Percentiles rank a stretch among this genome's conserved stretches.
These are phyloP conservation scores for Circinella minor DNA, from an alignment of 371 early-diverging fungal species.

Conservation along the genomic window DNA sequence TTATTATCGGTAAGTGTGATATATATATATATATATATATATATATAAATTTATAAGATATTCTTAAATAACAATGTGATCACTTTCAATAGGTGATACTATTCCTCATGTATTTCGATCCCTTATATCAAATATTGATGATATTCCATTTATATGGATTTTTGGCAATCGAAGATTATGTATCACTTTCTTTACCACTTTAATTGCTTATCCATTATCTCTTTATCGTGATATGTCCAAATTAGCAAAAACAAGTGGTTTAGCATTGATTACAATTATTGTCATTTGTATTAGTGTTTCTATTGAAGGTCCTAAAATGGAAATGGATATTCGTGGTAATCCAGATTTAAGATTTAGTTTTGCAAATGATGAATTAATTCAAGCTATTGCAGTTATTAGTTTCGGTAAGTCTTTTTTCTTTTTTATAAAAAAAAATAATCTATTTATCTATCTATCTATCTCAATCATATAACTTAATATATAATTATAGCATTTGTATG, in stretches of 20 bases:
- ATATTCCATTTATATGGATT: slow-evolving; percentile 55
- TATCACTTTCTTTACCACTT: slow-evolving; percentile 69
- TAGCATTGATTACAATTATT: slow-evolving; percentile 76
- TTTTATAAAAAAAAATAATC: too few relatives aligned
- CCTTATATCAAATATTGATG: slow-evolving; percentile 61
- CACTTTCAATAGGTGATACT: slow-evolving; percentile 67
- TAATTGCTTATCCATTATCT: slow-evolving; percentile 76
- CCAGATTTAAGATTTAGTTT: slow-evolving; percentile 51
- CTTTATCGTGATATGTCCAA: slow-evolving; percentile 82
- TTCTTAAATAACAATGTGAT: slow-evolving; percentile 6
- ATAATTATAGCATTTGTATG: slow-evolving; percentile 73
- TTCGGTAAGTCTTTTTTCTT: slow-evolving; percentile 68
- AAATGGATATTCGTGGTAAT: slow-evolving; percentile 57
- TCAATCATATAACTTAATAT: neutral
- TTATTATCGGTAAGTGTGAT: slow-evolving; percentile 68
- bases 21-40: neutral
- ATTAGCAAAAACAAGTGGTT: slow-evolving; percentile 77
- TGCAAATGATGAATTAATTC: slow-evolving; percentile 66
- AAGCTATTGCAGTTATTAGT: slow-evolving; percentile 82
- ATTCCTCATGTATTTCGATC: slow-evolving; percentile 76
- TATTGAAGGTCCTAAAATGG: slow-evolving; percentile 71
- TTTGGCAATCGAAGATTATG: slow-evolving; percentile 61
- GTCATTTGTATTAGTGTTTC: slow-evolving; percentile 74
- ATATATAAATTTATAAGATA: slow-evolving; percentile 7
- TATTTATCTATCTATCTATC: neutral